phyloP scores from a whole-genome alignment of 768 basidiomycete genomes.

The Rubroboletus pulcherrimus region DNA sequence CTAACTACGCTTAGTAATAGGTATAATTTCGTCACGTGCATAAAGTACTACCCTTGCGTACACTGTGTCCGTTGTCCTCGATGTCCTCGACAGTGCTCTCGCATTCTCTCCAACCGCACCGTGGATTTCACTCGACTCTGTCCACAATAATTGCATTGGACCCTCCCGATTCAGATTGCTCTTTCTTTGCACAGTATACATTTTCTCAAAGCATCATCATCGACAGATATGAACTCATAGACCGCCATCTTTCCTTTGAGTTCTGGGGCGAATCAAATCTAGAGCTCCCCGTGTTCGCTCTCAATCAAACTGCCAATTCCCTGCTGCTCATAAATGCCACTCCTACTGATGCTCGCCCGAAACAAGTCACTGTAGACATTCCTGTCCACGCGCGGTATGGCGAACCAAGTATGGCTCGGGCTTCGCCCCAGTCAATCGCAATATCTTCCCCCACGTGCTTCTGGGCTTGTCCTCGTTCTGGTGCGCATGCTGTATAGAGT shows the following conservation, averaged over 20 bases:
- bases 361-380: conserved; percentile 28
- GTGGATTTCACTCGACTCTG: conserved; percentile 31
- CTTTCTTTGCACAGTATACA: conserved; percentile 32
- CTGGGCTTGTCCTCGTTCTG: conserved; percentile 29
- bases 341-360: neutral
- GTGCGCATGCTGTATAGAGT: conserved; percentile 14
- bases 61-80: neutral
- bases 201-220: conserved; percentile 41
- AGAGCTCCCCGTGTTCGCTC: conserved; percentile 41
- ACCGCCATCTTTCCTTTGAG: conserved; percentile 31
- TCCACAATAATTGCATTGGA: conserved; percentile 20
- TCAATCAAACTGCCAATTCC: conserved; percentile 22
- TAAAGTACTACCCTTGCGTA: neutral
- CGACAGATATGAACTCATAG: conserved; percentile 42
- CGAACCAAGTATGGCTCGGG: conserved; percentile 16
- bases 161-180: conserved; percentile 15
- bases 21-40: neutral
- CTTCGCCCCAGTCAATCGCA: conserved; percentile 18
- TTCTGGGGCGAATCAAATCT: conserved; percentile 39
- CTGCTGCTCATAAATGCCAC: conserved; percentile 34
- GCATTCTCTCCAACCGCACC: conserved; percentile 20
- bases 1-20: no score
- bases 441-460: conserved; percentile 30
- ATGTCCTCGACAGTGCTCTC: conserved; percentile 21
- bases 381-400: conserved; percentile 47